Evolutionary conservation across 352 stramenopile genomes (phyloP).

Genomic region (Halophytophthora batemanensis): DNA sequence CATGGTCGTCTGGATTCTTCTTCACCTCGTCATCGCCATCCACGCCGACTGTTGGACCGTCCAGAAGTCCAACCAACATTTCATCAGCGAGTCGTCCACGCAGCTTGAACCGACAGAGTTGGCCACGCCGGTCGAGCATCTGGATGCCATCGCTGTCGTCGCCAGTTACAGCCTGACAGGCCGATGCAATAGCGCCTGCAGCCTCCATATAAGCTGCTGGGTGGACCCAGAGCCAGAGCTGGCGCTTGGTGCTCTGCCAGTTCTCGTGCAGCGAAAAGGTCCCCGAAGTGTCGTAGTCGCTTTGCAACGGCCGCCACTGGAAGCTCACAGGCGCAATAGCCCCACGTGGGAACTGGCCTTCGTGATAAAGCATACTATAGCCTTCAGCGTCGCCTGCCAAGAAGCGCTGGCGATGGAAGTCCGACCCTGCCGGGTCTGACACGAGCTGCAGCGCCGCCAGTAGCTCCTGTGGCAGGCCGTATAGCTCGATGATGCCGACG

Average conservation of each 20-base stretch:
- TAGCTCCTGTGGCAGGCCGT: conserved; percentile 51
- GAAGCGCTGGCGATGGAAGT: conserved; percentile 57
- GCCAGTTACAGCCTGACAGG: conserved; percentile 43
- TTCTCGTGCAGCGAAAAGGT: conserved; percentile 35
- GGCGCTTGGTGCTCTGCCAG: conserved; percentile 47
- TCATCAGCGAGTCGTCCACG: conserved; percentile 46
- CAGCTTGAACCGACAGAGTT: conserved; percentile 62
- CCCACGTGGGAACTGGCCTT: conserved; percentile 50
- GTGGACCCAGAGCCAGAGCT: conserved; percentile 82
- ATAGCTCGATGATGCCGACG: conserved; percentile 66
- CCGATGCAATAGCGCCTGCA: conserved; percentile 47
- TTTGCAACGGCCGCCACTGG: conserved; percentile 59
- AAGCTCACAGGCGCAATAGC: conserved; percentile 71
- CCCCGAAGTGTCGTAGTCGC: conserved; percentile 18
- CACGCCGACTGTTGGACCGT: conserved; percentile 1
- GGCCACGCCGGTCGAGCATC: conserved; percentile 64
- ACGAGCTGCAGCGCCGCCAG: conserved; percentile 61
- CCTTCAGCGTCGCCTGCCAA: conserved; percentile 55
- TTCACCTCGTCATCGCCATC: background rate
- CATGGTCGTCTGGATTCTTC: conserved; percentile 14
- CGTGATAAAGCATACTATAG: conserved; percentile 48
- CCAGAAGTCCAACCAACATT: conserved; percentile 26
- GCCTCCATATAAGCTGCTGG: conserved; percentile 73
- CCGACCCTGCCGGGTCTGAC: conserved; percentile 55
- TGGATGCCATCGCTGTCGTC: conserved; percentile 48